These are phyloP conservation scores for Entomortierella beljakovae DNA, from an alignment of 192 early-diverging fungal species.

Conservation along the genomic window DNA sequence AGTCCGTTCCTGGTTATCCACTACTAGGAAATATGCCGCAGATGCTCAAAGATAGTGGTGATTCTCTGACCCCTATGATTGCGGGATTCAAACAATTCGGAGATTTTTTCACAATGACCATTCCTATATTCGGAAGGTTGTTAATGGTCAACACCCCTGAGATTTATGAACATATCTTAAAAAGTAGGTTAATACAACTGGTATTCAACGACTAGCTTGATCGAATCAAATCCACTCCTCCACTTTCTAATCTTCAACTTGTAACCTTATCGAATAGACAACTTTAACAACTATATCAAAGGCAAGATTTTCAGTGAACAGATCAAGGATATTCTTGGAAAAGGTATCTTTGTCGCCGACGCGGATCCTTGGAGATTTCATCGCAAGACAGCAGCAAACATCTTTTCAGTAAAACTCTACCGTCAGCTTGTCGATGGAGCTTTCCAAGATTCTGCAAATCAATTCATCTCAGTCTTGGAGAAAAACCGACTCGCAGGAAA, in stretches of 20 bases:
- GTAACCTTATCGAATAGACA: conserved; percentile 4
- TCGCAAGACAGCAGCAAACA: conserved; percentile 58
- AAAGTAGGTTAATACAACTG: conserved; percentile 13
- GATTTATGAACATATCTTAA: conserved; percentile 39
- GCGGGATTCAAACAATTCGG: conserved; percentile 1
- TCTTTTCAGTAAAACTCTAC: conserved; percentile 46
- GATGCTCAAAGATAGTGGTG: not conserved
- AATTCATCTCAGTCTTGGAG: conserved; percentile 26
- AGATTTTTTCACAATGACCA: conserved; percentile 15
- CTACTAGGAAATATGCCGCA: conserved; percentile 30
- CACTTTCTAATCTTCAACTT: not conserved
- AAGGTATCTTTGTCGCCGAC: conserved; percentile 70
- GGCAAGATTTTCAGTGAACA: conserved; percentile 38
- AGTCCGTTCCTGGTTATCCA: conserved; percentile 13
- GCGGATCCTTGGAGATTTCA: conserved; percentile 63
- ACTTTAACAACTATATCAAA: conserved; percentile 49
- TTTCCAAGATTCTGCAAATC: conserved; percentile 16
- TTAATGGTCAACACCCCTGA: conserved; percentile 41
- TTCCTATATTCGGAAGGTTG: conserved; percentile 32
- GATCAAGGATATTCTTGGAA: conserved; percentile 60
- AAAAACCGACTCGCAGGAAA: not conserved
- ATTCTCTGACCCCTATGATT: not conserved
- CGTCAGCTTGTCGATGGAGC: conserved; percentile 33
- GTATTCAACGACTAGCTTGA: not conserved
- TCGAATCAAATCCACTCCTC: not conserved